Percentiles rank a stretch among this genome's conserved stretches.
phyloP scores from a whole-genome alignment of 2,329 filamentous ascomycete genomes.

The Botrytis deweyae region DNA sequence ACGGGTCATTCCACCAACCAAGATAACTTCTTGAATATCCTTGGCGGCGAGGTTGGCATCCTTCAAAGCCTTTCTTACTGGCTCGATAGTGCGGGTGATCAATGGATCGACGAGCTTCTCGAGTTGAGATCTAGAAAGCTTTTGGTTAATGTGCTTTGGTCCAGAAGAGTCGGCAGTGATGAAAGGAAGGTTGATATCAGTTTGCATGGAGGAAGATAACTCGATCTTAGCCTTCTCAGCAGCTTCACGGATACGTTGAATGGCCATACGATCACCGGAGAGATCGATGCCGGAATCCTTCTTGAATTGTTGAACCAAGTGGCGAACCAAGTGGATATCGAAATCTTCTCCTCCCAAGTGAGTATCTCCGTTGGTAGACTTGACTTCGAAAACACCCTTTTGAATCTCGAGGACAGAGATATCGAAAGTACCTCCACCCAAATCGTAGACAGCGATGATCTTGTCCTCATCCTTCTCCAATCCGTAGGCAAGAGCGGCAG shows the following conservation, averaged over 20 bases:
- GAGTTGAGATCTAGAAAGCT: slow-evolving; percentile 88
- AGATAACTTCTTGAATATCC: slow-evolving; percentile 96
- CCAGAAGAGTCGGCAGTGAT: slow-evolving; percentile 95
- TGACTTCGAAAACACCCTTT: slow-evolving; percentile 97
- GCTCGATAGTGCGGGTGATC: slow-evolving; percentile 82
- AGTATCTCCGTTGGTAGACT: slow-evolving; percentile 98
- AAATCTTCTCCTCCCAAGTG: slow-evolving; percentile 98
- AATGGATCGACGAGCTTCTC: slow-evolving; percentile 90
- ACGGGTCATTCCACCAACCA: slow-evolving; percentile 98
- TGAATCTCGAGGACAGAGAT: slow-evolving; percentile 97
- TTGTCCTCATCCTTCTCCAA: slow-evolving; percentile 91
- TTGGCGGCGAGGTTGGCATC: slow-evolving; percentile 87
- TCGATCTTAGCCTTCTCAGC: slow-evolving; percentile 99
- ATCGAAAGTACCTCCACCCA: slow-evolving; percentile 98
- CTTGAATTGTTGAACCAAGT: slow-evolving; percentile 95
- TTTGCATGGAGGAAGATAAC: slow-evolving; percentile 90
- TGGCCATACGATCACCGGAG: slow-evolving; percentile 91
- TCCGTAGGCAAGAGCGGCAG: slow-evolving; percentile 92
- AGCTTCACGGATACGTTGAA: slow-evolving; percentile 97
- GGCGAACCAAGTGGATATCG: slow-evolving; percentile 89
- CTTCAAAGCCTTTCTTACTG: slow-evolving; percentile 95
- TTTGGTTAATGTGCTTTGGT: slow-evolving; percentile 97
- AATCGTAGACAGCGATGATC: slow-evolving; percentile 92
- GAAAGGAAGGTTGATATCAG: slow-evolving; percentile 98
- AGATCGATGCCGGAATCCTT: slow-evolving; percentile 91